These are phyloP conservation scores for Marasmius sp. DNA, from an alignment of 1,284 basidiomycete genomes.

Conservation along the genomic window DNA sequence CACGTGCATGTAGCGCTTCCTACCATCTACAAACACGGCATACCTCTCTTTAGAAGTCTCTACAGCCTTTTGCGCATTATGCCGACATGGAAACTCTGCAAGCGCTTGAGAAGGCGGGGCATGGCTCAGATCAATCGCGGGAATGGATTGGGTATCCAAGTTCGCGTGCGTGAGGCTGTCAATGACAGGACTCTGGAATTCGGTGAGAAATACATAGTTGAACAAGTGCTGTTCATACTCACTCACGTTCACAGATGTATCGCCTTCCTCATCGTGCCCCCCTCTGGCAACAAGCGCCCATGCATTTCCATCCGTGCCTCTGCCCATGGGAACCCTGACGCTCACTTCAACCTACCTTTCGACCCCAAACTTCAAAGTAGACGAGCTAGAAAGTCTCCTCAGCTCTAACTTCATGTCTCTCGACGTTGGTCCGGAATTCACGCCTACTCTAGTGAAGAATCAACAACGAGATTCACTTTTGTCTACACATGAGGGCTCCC, in stretches of 20 bases:
- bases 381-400: slow-evolving; percentile 71
- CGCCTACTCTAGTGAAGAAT: slow-evolving; percentile 55
- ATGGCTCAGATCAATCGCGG: slow-evolving; percentile 31
- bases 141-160: slow-evolving; percentile 50
- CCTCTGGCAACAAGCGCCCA: slow-evolving; percentile 53
- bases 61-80: slow-evolving; percentile 70
- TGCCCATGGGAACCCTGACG: slow-evolving; percentile 64
- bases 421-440: slow-evolving; percentile 44
- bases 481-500: slow-evolving; percentile 28
- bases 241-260: slow-evolving; percentile 31
- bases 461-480: slow-evolving; percentile 49
- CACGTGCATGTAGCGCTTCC: slow-evolving; percentile 43
- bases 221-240: background rate
- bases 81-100: slow-evolving; percentile 71
- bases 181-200: slow-evolving; percentile 3
- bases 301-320: slow-evolving; percentile 61
- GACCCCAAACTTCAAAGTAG: slow-evolving; percentile 66
- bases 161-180: slow-evolving; percentile 41
- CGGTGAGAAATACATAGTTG: background rate
- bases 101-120: slow-evolving; percentile 52
- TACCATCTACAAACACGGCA: slow-evolving; percentile 80
- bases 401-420: slow-evolving; percentile 70
- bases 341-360: slow-evolving; percentile 64
- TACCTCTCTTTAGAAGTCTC: slow-evolving; percentile 74
- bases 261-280: slow-evolving; percentile 32